A percentile compares a stretch with the other conserved stretches of the same genome.
Conservation (phyloP, 768 basidiomycete genomes). For the Suillus variegatus region DNA sequence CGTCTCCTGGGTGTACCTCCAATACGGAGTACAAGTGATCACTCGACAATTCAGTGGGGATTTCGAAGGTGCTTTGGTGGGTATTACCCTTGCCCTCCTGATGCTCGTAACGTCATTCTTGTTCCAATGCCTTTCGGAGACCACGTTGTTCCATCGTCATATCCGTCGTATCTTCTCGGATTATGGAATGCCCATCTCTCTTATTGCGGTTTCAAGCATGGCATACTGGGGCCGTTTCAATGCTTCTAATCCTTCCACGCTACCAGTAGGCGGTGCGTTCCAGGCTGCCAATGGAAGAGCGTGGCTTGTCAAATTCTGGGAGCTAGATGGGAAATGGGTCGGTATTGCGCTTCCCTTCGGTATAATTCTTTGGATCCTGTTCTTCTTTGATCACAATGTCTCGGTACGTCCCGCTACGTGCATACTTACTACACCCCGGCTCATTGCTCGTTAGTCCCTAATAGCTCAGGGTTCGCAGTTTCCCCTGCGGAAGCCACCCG, state of each 20-base stretch:
- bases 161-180: constrained; percentile 78
- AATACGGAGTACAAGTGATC: constrained; percentile 86
- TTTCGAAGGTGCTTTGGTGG: constrained; percentile 54
- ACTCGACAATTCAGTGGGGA: constrained; percentile 62
- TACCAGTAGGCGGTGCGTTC: constrained; percentile 72
- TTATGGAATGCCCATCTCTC: constrained; percentile 89
- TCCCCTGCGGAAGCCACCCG: constrained; percentile 87
- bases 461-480: constrained; percentile 92
- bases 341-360: constrained; percentile 90
- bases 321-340: constrained; percentile 86
- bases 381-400: constrained; percentile 96
- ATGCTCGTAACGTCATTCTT: constrained; percentile 78
- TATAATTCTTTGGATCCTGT: constrained; percentile 83
- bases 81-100: constrained; percentile 72
- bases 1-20: constrained; percentile 86
- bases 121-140: constrained; percentile 65
- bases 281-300: constrained; percentile 66
- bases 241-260: constrained; percentile 55
- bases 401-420: constrained; percentile 53
- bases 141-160: constrained; percentile 70
- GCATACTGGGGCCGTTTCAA: constrained; percentile 88
- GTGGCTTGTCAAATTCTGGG: constrained; percentile 91
- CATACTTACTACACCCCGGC: not conserved
- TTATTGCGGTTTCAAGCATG: constrained; percentile 72
- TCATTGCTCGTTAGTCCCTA: constrained; percentile 55